Evolutionary conservation across 2,329 filamentous ascomycete species (phyloP).

Genomic region (Aspergillus costaricaensis): DNA sequence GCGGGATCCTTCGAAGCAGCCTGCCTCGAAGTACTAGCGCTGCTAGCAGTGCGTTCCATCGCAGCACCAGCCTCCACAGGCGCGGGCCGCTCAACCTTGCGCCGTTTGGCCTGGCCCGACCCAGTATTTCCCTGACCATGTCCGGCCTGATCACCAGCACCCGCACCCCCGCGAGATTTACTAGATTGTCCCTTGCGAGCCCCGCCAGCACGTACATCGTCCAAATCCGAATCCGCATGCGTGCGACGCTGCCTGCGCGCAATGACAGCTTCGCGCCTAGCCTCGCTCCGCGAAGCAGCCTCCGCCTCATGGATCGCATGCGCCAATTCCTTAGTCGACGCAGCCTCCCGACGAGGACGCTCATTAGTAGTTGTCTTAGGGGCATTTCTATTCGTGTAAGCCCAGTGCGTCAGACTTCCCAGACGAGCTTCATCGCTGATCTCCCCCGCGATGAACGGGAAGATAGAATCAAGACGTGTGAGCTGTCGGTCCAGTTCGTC

Average conservation of each 20-base stretch:
- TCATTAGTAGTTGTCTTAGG: constrained; percentile 64
- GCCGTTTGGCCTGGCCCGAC: constrained; percentile 65
- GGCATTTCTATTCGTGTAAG: constrained; percentile 77
- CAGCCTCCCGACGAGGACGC: constrained; percentile 75
- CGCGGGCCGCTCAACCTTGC: constrained; percentile 74
- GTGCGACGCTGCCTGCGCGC: constrained; percentile 74
- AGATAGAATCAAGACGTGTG: constrained; percentile 80
- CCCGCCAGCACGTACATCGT: constrained; percentile 58
- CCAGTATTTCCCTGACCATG: constrained; percentile 53
- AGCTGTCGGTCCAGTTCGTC: constrained; percentile 85
- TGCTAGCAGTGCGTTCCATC: constrained; percentile 46
- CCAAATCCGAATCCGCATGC: constrained; percentile 75
- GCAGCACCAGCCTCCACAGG: constrained; percentile 35
- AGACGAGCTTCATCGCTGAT: constrained; percentile 93
- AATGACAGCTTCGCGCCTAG: constrained; percentile 76
- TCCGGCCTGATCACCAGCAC: constrained; percentile 18
- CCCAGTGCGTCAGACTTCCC: constrained; percentile 92
- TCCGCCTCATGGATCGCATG: constrained; percentile 79
- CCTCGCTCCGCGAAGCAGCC: constrained; percentile 79
- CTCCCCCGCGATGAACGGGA: constrained; percentile 81
- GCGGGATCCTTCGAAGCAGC: constrained; percentile 63
- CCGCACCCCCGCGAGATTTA: constrained; percentile 50
- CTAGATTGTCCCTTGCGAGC: constrained; percentile 59
- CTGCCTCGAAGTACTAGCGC: constrained; percentile 34
- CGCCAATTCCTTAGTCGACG: constrained; percentile 67